Base-by-base conservation (phyloP, 305 asterid species). In the Solanum hybrid region DNA sequence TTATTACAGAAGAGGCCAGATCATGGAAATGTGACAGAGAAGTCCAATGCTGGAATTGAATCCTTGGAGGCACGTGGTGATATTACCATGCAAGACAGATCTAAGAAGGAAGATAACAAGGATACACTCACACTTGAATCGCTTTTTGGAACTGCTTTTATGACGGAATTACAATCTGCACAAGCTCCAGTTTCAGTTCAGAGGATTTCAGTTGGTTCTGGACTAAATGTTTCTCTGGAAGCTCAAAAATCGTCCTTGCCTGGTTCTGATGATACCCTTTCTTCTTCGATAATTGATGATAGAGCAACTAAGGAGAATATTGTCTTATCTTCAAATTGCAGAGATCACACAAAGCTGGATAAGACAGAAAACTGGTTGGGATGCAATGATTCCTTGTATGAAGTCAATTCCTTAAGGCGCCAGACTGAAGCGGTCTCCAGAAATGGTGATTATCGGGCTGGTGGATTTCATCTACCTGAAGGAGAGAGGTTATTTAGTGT, bases 131-230 rank as follows among this genome's bases (percentile, higher is more conserved):
- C 99, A 66, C 98, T 97, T 35, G 99, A 97, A 93, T 92, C 98
- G n/a, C 98, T 97, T 51, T 98, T 98, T 93, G 99, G 99, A 89
- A 91, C 96, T 93, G 97, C 98, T 93, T 98, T 98, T 89, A 96
- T 98, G 99, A 90, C 92, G 88, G 99, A 96, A 93, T 95, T 97
- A 27, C 95, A 96, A 90, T 96, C 99, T 71, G 98, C 93, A 89
- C 94, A 94, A 86, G 99, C 99, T 85, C 99, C 99, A n/a, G 96
- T 97, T 91, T 97, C 99, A 88, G 94, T 94, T 90, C 95, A 95
- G 88, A 94, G 97, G 91, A 96, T 95, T 87, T 90, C 94, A 42
- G 89, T 69, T 76, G 96, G 92, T 14, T 91, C 95, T 92, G 90
- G 92, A 75, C 94, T 87, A 73, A 78, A 89, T 77, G 94, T 92